phyloP scores from a whole-genome alignment of 2,329 filamentous ascomycete genomes.

The Samsoniella hepiali region DNA sequence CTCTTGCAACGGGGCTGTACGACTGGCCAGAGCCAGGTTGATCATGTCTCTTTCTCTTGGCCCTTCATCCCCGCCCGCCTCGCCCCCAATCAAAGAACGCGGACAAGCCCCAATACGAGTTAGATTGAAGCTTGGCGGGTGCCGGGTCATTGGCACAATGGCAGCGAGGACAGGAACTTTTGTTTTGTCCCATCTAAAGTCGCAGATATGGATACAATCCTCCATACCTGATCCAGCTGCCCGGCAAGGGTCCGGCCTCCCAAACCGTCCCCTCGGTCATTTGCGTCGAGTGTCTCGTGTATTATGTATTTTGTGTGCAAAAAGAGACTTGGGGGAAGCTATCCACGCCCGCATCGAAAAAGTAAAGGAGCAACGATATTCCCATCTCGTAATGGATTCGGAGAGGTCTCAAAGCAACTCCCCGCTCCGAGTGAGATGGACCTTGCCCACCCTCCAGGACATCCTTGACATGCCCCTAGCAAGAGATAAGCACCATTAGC shows the following conservation, averaged over 20 bases:
- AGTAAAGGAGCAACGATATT: neutral
- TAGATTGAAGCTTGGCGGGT: slow-evolving; percentile 14
- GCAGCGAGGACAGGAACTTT: slow-evolving; percentile 10
- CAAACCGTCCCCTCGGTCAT: neutral
- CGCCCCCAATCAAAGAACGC: neutral
- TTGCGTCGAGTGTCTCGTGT: too few species aligned
- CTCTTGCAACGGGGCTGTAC: too few species aligned
- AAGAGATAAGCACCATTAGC: neutral
- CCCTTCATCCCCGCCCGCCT: neutral
- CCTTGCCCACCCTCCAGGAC: neutral
- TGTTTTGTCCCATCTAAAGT: neutral
- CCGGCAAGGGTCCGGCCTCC: neutral
- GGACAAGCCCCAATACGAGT: neutral
- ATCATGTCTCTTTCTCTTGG: neutral
- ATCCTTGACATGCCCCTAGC: neutral
- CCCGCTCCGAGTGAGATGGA: neutral
- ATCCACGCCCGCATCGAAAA: neutral
- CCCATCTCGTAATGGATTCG: neutral
- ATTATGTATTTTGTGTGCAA: neutral
- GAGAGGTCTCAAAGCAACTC: neutral
- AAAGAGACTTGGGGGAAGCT: neutral
- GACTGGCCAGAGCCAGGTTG: too few species aligned
- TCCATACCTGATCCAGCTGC: too few species aligned
- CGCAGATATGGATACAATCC: neutral
- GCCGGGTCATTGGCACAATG: neutral